A percentile compares a stretch with the other conserved stretches of the same genome.
These are phyloP conservation scores for Aspergillus sclerotioniger DNA, from an alignment of 495 filamentous ascomycete genomes.

Conservation along the genomic window DNA sequence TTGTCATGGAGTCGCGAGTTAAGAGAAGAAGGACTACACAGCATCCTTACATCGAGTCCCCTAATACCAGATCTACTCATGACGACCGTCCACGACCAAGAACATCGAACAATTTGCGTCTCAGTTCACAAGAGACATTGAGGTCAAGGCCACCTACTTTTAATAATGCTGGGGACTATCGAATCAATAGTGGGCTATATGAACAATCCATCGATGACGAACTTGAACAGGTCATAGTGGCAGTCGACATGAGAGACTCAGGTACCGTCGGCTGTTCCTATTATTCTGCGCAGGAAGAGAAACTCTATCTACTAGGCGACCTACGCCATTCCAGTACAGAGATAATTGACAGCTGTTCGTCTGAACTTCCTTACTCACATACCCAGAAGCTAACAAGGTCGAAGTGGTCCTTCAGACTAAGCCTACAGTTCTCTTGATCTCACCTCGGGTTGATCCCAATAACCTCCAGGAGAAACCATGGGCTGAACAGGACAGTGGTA, in stretches of 20 bases:
- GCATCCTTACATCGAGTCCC: constrained; percentile 13
- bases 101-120: neutral
- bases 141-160: constrained; percentile 6
- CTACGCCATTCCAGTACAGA: constrained; percentile 68
- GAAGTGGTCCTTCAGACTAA: constrained; percentile 70
- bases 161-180: neutral
- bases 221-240: constrained; percentile 77
- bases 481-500: constrained; percentile 28
- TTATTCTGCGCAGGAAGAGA: constrained; percentile 73
- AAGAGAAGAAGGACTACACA: constrained; percentile 25
- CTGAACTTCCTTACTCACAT: neutral
- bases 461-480: constrained; percentile 25
- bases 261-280: constrained; percentile 84
- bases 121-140: constrained; percentile 8
- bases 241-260: constrained; percentile 70
- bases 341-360: constrained; percentile 63
- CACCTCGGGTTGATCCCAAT: constrained; percentile 64
- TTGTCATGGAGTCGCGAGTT: constrained; percentile 18
- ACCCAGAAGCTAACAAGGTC: constrained; percentile 16
- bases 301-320: constrained; percentile 78
- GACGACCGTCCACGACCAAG: neutral
- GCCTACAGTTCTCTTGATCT: constrained; percentile 77
- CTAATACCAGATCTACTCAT: constrained; percentile 9
- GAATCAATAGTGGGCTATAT: neutral
- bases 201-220: constrained; percentile 46